Conservation (phyloP, 2,329 filamentous ascomycete genomes). For the Epichloe typhina region DNA sequence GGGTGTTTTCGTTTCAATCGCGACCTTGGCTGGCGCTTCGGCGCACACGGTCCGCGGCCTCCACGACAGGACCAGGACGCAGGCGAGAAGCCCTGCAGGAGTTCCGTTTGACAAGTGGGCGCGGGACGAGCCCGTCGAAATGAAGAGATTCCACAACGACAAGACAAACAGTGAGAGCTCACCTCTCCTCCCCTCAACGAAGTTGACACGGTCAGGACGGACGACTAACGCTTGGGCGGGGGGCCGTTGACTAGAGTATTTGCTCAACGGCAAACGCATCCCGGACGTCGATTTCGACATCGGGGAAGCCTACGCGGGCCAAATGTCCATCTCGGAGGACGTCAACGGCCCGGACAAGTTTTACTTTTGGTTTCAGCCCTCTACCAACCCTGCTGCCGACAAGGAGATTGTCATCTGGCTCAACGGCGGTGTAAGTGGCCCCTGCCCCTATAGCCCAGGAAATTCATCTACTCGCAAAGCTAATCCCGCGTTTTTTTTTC, state of each 20-base stretch:
- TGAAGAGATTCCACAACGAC: slow-evolving; percentile 2
- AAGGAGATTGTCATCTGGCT: slow-evolving; percentile 52
- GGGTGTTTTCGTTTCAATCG: background rate
- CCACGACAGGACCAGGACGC: background rate
- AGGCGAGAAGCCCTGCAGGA: background rate
- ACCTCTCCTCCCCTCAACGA: background rate
- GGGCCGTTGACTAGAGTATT: slow-evolving; percentile 28
- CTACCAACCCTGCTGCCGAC: slow-evolving; percentile 26
- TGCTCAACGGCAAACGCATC: slow-evolving; percentile 45
- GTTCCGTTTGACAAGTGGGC: slow-evolving; percentile 3
- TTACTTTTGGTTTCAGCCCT: slow-evolving; percentile 43
- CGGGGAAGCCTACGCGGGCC: slow-evolving; percentile 43
- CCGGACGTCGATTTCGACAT: slow-evolving; percentile 54
- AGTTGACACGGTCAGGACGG: too few species aligned
- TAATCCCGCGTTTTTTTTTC: background rate
- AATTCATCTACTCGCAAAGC: background rate
- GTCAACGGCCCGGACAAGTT: slow-evolving; percentile 23
- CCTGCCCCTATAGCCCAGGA: background rate
- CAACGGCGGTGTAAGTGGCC: slow-evolving; percentile 34
- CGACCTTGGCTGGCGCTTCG: background rate
- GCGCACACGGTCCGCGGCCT: background rate
- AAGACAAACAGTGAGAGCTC: slow-evolving; percentile 5
- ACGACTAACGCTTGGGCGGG: too few species aligned
- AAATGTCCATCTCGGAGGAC: slow-evolving; percentile 37
- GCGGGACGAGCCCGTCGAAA: slow-evolving; percentile 1